Base-by-base conservation (phyloP, 108 stramenopile genomes). In the Cylindrotheca fusiformis region DNA sequence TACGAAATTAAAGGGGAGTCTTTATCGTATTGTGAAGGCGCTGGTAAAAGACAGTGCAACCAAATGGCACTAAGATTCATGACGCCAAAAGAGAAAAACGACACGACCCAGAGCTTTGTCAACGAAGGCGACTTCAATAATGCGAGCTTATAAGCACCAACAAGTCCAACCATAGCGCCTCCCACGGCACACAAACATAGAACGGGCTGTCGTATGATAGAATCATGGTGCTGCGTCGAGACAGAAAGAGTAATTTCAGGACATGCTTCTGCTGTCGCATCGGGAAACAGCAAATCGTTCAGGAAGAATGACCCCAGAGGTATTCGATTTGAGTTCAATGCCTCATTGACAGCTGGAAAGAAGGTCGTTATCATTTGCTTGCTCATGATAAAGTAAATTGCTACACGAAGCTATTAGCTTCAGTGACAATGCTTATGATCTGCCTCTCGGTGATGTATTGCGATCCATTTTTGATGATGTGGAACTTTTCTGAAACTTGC, bases 21-120 rank as follows among this genome's bases (percentile, higher is more conserved):
- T n/a, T n/a, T n/a, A n/a, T n/a, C n/a, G n/a, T n/a, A n/a, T n/a
- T n/a, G n/a, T n/a, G n/a, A n/a, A 41, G 36, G 36, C 4, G 60
- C 60, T 19, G 20, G 20, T 36, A 32, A 48, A 25, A 61, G 46
- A 22, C 60, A 61, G 48, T 61, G 60, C 14, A 61, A 3, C 22
- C 22, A 48, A 4, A 61, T 19, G 19, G 60, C 60, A 22, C 26
- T 28, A 23, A 61, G 26, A 48, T 61, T 61, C 60, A 61, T 61
- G 6, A 61, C 18, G 3, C 60, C 60, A 48, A 61, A 61, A 8
- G 60, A 22, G 19, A 48, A 24, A 18, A 48, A 33, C 2, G 60
- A 30, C 17, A 61, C 23, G n/a, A 33, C 60, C 58, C 58, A 58
- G 10, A 36, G 44, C 12, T 12, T 33, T 4, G 26, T 4, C 5